These are phyloP conservation scores for Porphyrellus cyaneotinctus DNA, from an alignment of 768 basidiomycete genomes.

Conservation along the genomic window DNA sequence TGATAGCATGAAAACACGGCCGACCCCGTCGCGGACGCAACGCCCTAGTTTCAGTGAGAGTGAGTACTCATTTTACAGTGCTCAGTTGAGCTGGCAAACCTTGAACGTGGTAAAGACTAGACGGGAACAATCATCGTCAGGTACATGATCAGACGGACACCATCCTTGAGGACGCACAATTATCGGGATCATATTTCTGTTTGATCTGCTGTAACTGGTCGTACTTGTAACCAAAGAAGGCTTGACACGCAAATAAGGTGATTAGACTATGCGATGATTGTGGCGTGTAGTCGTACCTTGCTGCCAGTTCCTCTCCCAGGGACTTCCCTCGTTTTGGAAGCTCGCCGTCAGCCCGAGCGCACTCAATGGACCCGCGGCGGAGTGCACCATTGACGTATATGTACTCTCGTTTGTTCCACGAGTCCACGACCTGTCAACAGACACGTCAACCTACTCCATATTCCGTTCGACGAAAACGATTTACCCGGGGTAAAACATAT, in stretches of 20 bases:
- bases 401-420: conserved; percentile 1
- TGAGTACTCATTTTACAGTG: no score
- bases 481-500: conserved; percentile 7
- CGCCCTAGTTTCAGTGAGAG: conserved; percentile 1
- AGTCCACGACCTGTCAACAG: conserved; percentile 11
- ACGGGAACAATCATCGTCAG: not conserved
- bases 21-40: conserved; percentile 3
- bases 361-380: conserved; percentile 8
- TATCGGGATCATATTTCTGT: conserved; percentile 11
- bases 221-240: conserved; percentile 18
- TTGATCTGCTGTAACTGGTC: conserved; percentile 7
- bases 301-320: conserved; percentile 14
- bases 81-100: not conserved
- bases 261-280: no score
- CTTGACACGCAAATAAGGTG: not conserved
- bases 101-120: conserved; percentile 17
- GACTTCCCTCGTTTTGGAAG: conserved; percentile 22
- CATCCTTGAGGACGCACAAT: conserved; percentile 15
- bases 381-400: not conserved
- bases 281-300: no score
- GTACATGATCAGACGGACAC: no score
- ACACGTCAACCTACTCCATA: not conserved
- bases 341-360: conserved; percentile 12
- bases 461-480: not conserved
- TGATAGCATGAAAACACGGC: conserved; percentile 3